A percentile compares a stretch with the other conserved stretches of the same genome.
phyloP scores from a whole-genome alignment of 2,329 filamentous ascomycete species.

The Shiraia bambusicola region DNA sequence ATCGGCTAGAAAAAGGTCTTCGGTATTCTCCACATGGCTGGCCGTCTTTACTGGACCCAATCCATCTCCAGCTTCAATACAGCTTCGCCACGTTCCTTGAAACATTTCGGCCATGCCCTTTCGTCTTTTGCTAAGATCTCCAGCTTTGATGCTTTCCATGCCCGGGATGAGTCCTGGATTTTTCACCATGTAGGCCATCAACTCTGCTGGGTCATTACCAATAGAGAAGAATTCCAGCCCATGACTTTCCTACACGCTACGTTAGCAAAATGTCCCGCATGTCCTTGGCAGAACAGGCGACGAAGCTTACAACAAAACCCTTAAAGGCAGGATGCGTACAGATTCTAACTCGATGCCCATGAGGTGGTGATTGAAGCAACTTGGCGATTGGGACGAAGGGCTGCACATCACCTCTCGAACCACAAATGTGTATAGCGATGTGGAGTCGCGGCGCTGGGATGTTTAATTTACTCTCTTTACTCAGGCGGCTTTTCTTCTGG shows the following conservation, averaged over 20 bases:
- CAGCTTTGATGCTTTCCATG: slow-evolving; percentile 29
- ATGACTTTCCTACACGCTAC: slow-evolving; percentile 15
- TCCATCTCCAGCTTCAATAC: slow-evolving; percentile 43
- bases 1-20: slow-evolving; percentile 72
- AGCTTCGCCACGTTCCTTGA: slow-evolving; percentile 40
- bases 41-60: slow-evolving; percentile 14
- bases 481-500: background rate
- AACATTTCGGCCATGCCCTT: slow-evolving; percentile 33
- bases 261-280: background rate
- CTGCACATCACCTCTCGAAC: slow-evolving; percentile 58
- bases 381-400: slow-evolving; percentile 61
- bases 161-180: slow-evolving; percentile 47
- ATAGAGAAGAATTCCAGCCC: slow-evolving; percentile 43
- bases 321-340: slow-evolving; percentile 31
- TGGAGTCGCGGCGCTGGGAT: slow-evolving; percentile 41
- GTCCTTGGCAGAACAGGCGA: background rate
- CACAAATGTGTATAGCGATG: slow-evolving; percentile 59
- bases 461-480: slow-evolving; percentile 1
- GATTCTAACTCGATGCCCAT: slow-evolving; percentile 31
- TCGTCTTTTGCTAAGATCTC: slow-evolving; percentile 37
- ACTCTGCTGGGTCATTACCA: slow-evolving; percentile 40
- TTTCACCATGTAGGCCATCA: slow-evolving; percentile 57
- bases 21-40: slow-evolving; percentile 11
- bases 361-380: slow-evolving; percentile 41
- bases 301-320: slow-evolving; percentile 17